A percentile compares a stretch with the other conserved stretches of the same genome.
Conservation (phyloP, 1,284 basidiomycete species). For the Ustilago shanxiensis region DNA sequence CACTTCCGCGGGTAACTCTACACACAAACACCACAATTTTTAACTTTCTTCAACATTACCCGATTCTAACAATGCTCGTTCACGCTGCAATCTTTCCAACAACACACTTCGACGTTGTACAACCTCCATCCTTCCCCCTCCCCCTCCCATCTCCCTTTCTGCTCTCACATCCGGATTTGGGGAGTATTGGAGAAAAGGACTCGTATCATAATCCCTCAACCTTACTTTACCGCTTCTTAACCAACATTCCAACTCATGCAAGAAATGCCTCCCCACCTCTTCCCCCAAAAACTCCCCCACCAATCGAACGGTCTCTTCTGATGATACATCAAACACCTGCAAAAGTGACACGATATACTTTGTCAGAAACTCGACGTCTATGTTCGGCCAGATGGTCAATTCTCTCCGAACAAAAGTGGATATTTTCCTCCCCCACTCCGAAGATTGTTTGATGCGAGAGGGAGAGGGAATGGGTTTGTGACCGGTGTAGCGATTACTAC, state of each 20-base stretch:
- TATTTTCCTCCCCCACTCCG: slow-evolving; percentile 5
- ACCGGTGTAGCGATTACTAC: slow-evolving; percentile 63
- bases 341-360: slow-evolving; percentile 63
- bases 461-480: slow-evolving; percentile 56
- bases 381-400: slow-evolving; percentile 60
- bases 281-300: slow-evolving; percentile 64
- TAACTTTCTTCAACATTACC: background rate
- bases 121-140: background rate
- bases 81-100: background rate
- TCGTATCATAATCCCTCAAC: slow-evolving; percentile 44
- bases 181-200: slow-evolving; percentile 29
- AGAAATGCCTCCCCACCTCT: slow-evolving; percentile 59
- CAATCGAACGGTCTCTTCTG: slow-evolving; percentile 57
- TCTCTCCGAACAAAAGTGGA: slow-evolving; percentile 65
- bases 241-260: slow-evolving; percentile 62
- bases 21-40: background rate
- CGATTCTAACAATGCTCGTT: background rate
- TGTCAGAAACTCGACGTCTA: slow-evolving; percentile 67
- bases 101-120: background rate
- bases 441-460: slow-evolving; percentile 25
- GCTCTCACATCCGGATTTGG: too few relatives aligned
- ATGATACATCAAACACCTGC: slow-evolving; percentile 61
- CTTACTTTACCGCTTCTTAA: slow-evolving; percentile 49
- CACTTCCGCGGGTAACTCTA: too few relatives aligned
- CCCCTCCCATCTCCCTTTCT: background rate